Base-by-base conservation (phyloP, 192 early-diverging fungal species). In the Diversispora epigaea region DNA sequence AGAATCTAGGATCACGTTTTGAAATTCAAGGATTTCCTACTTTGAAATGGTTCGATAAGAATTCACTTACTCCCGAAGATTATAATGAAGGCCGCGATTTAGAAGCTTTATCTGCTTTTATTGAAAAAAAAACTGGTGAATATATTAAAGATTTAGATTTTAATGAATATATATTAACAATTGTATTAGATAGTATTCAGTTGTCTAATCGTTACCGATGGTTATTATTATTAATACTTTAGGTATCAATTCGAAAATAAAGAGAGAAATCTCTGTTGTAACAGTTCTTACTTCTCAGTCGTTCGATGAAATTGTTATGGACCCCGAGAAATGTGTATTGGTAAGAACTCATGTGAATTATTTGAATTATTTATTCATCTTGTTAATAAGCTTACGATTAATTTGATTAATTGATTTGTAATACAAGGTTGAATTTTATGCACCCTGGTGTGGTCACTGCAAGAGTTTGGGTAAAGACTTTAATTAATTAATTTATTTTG, bases 1-100 rank as follows among this genome's bases (percentile, higher is more conserved):
- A 91, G 70, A 89, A 90, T 68, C 82, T 96, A 17, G 97, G 94
- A 45, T 80, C 76, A 61, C 84, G 86, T 68, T 99, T 86, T 80
- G 91, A 80, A 57, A 81, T 99, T 62, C 77, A 85, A 69, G 93
- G 94, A 6, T 97, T 93, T 84, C 95, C 94, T 7, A 96, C 94
- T 6, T 84, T 97, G 77, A 96, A 96, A 81, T 95, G 92, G 90
- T 96, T 98, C 89, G 87, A 93, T 74, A 94, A 93, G 78, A 93
- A 91, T 74, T 83, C 82, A 49, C 84, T 86, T 47, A 85, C 77
- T 45, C 91, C 92, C 57, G 90, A 92, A 73, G 93, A 93, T 64
- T 98, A 97, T 81, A 79, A 76, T 12, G 85, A 87, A 56, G 95
- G 94, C 49, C 94, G 97, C 72, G 92, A 94, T 70, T 81, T 96